These are phyloP conservation scores for Rhynchosporium secalis DNA, from an alignment of 2,329 filamentous ascomycete species.

Conservation along the genomic window DNA sequence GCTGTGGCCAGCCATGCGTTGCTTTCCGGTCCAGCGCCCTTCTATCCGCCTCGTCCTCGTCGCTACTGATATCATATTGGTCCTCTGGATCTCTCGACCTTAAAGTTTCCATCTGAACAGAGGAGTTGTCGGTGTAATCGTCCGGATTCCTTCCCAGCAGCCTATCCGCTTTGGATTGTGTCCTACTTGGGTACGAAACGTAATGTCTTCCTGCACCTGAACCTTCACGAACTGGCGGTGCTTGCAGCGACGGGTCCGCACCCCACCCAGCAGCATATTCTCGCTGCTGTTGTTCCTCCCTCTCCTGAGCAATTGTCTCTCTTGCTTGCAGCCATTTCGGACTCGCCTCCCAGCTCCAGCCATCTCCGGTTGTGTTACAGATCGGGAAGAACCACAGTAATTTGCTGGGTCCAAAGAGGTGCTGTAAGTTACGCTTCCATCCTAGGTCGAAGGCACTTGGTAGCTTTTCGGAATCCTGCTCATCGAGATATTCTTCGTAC, in stretches of 20 bases:
- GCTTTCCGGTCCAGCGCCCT: conserved; percentile 31
- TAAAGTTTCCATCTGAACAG: conserved; percentile 37
- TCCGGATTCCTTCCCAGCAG: conserved; percentile 39
- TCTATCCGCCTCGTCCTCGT: conserved; percentile 35
- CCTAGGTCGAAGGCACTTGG: conserved; percentile 94
- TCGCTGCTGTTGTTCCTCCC: conserved; percentile 60
- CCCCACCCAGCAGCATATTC: conserved; percentile 72
- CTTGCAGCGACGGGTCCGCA: conserved; percentile 22
- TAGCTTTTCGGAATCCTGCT: conserved; percentile 82
- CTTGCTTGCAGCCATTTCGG: conserved; percentile 73
- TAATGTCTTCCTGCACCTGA: conserved; percentile 39
- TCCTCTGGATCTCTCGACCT: conserved; percentile 31
- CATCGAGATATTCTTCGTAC: conserved; percentile 82
- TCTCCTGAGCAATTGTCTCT: conserved; percentile 59
- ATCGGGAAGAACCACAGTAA: conserved; percentile 79
- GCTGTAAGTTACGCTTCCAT: conserved; percentile 72
- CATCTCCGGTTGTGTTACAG: conserved; percentile 83
- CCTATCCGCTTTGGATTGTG: conserved; percentile 41
- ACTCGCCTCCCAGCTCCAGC: conserved; percentile 91
- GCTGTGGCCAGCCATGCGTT: conserved; percentile 36
- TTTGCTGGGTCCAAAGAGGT: conserved; percentile 76
- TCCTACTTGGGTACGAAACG: conserved; percentile 30
- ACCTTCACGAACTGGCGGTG: conserved; percentile 27
- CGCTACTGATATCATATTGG: conserved; percentile 38
- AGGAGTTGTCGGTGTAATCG: conserved; percentile 33